A percentile compares a stretch with the other conserved stretches of the same genome.
These are phyloP conservation scores for Lentinula lateritia DNA, from an alignment of 768 basidiomycete genomes.

Conservation along the genomic window DNA sequence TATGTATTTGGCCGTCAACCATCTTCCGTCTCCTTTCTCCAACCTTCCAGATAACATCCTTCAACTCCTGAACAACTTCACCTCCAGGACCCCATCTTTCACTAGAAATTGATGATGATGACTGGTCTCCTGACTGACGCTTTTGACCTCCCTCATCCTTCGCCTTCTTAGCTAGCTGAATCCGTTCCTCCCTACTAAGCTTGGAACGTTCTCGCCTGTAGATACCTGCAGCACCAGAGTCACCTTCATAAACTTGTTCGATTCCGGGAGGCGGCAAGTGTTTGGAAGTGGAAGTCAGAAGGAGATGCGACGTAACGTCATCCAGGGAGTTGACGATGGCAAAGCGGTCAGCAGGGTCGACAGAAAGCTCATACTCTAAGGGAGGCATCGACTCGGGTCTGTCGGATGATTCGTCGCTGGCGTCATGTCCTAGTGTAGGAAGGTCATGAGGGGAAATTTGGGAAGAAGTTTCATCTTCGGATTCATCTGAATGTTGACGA, in stretches of 20 bases:
- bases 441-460: conserved; percentile 40
- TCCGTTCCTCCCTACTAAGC: conserved; percentile 71
- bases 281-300: conserved; percentile 42
- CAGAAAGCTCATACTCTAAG: conserved; percentile 21
- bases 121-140: conserved; percentile 12
- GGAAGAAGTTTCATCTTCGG: conserved; percentile 15
- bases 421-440: conserved; percentile 51
- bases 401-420: conserved; percentile 41
- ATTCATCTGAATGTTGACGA: conserved; percentile 10
- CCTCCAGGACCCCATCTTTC: conserved; percentile 66
- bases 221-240: conserved; percentile 33
- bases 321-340: conserved; percentile 32
- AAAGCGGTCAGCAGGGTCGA: conserved; percentile 13
- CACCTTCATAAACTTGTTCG: conserved; percentile 83
- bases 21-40: conserved; percentile 61
- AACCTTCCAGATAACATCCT: conserved; percentile 85
- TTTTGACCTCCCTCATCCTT: conserved; percentile 35
- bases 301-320: conserved; percentile 52
- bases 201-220: conserved; percentile 59
- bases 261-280: conserved; percentile 62
- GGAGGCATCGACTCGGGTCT: conserved; percentile 38
- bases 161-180: conserved; percentile 48
- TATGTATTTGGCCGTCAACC: conserved; percentile 13
- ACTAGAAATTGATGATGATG: conserved; percentile 6
- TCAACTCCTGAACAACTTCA: conserved; percentile 79